Base-by-base conservation (phyloP, 169 alveolate genomes). In the Plasmodium blacklocki region DNA sequence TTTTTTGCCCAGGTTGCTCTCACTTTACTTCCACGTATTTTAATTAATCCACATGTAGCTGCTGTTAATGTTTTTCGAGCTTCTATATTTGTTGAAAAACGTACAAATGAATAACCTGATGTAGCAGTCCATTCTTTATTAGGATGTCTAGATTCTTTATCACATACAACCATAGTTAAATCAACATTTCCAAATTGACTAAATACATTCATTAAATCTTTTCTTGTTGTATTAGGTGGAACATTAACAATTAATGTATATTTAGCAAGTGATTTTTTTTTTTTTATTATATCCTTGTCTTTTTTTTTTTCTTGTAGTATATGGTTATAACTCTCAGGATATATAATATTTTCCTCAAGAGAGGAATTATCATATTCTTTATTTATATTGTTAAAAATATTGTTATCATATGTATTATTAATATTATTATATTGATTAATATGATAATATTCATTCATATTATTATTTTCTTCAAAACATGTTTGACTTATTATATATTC, bases 41-140 rank as follows among this genome's bases (percentile, higher is more conserved):
- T 75, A 72, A 93, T 52, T 63, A 47, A 19, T n/a, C 94, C 94
- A 11, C 86, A 39, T 21, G 66, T 78, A 8, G 92, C 85, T 15
- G 94, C 94, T 49, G 87, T 88, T n/a, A 89, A 80, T 7, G 94
- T 93, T 39, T 74, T 71, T 45, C 74, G 86, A 2, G 95, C 95
- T 50, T 85, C 93, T 8, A 62, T 29, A 7, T 88, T 68, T 8
- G 83, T 88, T 23, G 93, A 58, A 70, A 93, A 93, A 19, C 95
- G 94, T 1, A 93, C 94, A 67, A 93, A 93, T 19, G 94, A 94
- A 70, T 93, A 93, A 11, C 95, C 95, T 14, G 92, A 72, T 7
- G 95, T 89, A 19, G 95, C 94, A 0, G 95, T 93, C 95, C 95
- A 93, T 75, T 93, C 95, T 52, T 74, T 93, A 68, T 93, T 73